Evolutionary conservation across 139 green algal species (phyloP), one percentile per base, ranked within the genome.

Genomic region (Closterium sp.): DNA sequence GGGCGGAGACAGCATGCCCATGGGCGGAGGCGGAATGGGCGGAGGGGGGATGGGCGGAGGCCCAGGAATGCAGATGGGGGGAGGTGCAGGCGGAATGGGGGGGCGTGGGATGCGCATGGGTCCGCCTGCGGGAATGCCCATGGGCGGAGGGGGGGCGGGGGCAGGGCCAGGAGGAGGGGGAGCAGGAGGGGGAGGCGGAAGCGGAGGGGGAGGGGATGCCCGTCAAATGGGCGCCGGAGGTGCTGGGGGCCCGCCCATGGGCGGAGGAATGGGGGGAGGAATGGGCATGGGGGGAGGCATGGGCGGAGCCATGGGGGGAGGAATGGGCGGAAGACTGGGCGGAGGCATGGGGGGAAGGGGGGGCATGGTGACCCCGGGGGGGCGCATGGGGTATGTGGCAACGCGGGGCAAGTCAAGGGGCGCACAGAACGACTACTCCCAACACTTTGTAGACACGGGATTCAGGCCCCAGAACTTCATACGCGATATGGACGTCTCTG

Each of bases 371-470:
- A 34, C 34, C 1, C 66, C 66, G 8, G 88, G 31, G 30, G 88
- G 88, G 64, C 34, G 69, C n/a, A 91, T 93, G 90, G 87, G 31
- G 33, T 33, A 85, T 84, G 43, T 93, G 87, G 33, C 87, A 76
- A 30, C 32, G 30, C 76, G 91, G 30, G 91, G 89, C 9, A 91
- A 35, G 35, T 93, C 89, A 6, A 85, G 91, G n/a, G 89, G 91
- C 10, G 90, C 94, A 84, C 94, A 94, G 86, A 98, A 98, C 83
- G 96, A 98, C 92, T 98, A 97, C 94, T 96, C 95, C 76, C 96
- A 98, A 89, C 95, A 98, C 90, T 98, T 97, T 95, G 96, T 98
- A 66, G 96, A 98, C 91, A 98, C 96, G 10, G 96, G 94, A 28
- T 84, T 94, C 38, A 89, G 96, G 31, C 96, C 96, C 1, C 96